phyloP scores from a whole-genome alignment of 345 rosid species.

The Eucalyptus caleyi region DNA sequence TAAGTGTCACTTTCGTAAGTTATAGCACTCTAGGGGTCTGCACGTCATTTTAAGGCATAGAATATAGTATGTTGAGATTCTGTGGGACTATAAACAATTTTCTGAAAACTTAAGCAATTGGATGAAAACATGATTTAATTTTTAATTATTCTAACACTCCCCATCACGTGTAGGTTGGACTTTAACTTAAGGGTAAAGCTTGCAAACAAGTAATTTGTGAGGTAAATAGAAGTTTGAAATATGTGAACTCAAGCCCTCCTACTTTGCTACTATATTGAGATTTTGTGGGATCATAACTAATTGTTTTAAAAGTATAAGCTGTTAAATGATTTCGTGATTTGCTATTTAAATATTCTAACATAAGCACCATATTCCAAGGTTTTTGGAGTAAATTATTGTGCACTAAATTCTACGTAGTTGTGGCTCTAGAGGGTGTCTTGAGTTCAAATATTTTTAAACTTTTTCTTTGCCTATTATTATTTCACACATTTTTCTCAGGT shows the following conservation, averaged over 20 bases:
- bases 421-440: not conserved
- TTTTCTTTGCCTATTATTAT: not conserved
- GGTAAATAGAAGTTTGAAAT: not conserved
- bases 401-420: not conserved
- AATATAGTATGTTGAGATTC: not conserved
- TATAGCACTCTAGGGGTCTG: too few species aligned
- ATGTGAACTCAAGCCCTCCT: not conserved
- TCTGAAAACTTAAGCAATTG: not conserved
- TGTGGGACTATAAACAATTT: not conserved
- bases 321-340: not conserved
- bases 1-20: too few species aligned
- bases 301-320: not conserved
- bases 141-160: not conserved
- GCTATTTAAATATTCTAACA: not conserved
- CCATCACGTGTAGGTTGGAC: rapidly evolving
- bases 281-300: not conserved
- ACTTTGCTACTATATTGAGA: not conserved
- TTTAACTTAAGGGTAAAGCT: not conserved
- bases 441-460: not conserved
- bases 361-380: not conserved
- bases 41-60: not conserved
- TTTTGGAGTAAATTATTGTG: not conserved
- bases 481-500: not conserved
- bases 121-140: not conserved
- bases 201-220: not conserved